Evolutionary conservation across 2,329 filamentous ascomycete species (phyloP), one percentile per base, ranked within the genome.

Genomic region (Colletotrichum sidae): DNA sequence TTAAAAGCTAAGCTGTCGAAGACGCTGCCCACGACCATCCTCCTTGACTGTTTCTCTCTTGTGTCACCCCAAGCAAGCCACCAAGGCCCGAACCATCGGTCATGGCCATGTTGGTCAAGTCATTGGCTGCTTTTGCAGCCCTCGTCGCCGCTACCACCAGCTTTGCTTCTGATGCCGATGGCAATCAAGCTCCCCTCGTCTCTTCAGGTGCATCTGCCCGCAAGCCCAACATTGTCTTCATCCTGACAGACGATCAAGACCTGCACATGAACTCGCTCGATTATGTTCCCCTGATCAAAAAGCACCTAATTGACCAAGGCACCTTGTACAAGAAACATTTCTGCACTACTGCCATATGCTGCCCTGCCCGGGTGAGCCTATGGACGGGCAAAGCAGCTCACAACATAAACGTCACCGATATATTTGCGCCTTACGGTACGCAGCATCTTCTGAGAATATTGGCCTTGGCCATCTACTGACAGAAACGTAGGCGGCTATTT

Each of bases 331-430:
- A 79, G 41, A 84, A 84, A 47, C 88, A 91, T 70, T 91, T 86
- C 62, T 89, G 87, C 69, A 90, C 88, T 0, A 86, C 87, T 0
- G 82, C 89, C 0, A 73, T 89, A 3, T 91, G 88, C 72, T 91
- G 88, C 69, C 89, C 88, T 0, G 88, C 87, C 1, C 79, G 88
- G 5, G 88, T 88, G 3, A 86, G 81, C 17, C 72, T 90, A 3
- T 86, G 82, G 81, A 90, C 81, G 84, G 38, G 86, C 87, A 86
- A 86, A 70, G 83, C 86, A 7, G 87, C 89, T 0, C 90, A 92
- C 69, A 92, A 91, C 67, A 91, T 88, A 0, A 92, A 92, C 69
- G 88, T 92, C 1, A 92, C 90, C 0, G 78, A 84, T 46, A 79
- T 85, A 0, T 68, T 51, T 34, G 79, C 86, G 12, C 87, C 86